Evolutionary conservation across 148 eudicot species (phyloP), one percentile per base, ranked within the genome.

Genomic region (Rhododendron ferrugineum): DNA sequence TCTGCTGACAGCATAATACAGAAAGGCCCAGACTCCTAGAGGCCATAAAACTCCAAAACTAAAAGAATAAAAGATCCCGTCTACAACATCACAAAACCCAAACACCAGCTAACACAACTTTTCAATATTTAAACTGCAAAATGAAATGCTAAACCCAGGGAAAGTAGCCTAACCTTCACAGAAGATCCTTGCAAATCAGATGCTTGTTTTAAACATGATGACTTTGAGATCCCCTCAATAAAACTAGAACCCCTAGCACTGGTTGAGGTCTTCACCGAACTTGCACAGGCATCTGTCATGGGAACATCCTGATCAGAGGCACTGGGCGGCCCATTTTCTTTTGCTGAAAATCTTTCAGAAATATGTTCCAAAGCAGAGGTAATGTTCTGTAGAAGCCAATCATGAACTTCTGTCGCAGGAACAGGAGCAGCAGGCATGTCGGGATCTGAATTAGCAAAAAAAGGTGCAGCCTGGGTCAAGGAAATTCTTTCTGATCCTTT

Each of bases 401-500:
- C 99, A 86, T 92, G 99, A 88, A 92, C 93, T 89, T 92, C 95
- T 70, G 95, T 88, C 37, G 93, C 95, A 85, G 98, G 91, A 90
- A 96, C 97, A 84, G 98, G 96, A 86, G 91, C 97, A 82, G 99
- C 98, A 86, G 98, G 99, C 99, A 96, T 96, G 83, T 96, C 97
- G 72, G 99, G 98, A 87, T 96, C 99, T 82, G 99, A 96, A 89
- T 96, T 96, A 1, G 99, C 98, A 84, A 96, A 96, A 89, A 95
- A 96, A 62, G 97, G 98, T 30, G 95, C 89, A 52, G 91, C 94
- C 87, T 96, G 98, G 89, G 94, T 95, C 91, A 96, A 85, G 49
- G 96, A 93, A 73, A 90, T 90, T 84, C 88, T 91, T 83, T 93
- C 97, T 84, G 94, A 90, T 86, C 96, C 97, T 86, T 90, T 95